These are phyloP conservation scores for Lantana camara DNA, from an alignment of 257 asterid species.

Conservation along the genomic window DNA sequence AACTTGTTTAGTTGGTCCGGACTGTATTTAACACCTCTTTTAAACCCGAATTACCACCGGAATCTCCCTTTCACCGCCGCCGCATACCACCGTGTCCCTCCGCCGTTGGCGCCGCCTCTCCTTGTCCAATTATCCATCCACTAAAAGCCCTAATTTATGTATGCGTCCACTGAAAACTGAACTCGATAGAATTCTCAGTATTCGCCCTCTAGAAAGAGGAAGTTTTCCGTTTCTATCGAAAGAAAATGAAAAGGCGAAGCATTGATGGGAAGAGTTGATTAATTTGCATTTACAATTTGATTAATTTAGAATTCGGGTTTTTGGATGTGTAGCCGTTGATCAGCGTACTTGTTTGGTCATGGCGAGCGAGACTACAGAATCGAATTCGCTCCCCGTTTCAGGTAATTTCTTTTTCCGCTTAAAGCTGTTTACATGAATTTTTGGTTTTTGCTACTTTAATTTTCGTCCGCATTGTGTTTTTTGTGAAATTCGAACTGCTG, in stretches of 20 bases:
- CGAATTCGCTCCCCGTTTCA: slow-evolving; percentile 23
- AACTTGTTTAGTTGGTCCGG: neutral
- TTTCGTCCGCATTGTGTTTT: too few species aligned
- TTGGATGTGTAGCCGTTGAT: slow-evolving; percentile 6
- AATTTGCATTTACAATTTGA: too few species aligned
- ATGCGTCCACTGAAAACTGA: neutral
- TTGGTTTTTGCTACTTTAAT: neutral
- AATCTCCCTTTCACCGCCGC: neutral
- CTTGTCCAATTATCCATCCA: neutral
- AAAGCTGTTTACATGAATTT: neutral
- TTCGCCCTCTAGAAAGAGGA: neutral
- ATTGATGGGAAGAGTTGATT: neutral
- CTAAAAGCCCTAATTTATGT: neutral
- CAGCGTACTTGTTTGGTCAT: slow-evolving; percentile 13
- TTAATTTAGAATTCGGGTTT: slow-evolving; percentile 7
- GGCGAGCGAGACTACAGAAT: slow-evolving; percentile 37
- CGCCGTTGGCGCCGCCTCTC: neutral
- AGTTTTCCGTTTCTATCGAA: neutral
- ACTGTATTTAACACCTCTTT: neutral
- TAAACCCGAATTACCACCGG: neutral
- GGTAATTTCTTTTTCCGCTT: slow-evolving; percentile 29
- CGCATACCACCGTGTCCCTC: neutral
- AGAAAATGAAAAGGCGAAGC: too few species aligned
- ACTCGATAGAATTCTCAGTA: neutral
- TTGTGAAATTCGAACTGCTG: slow-evolving; percentile 9